Evolutionary conservation across 805 yeast genomes (phyloP), one percentile per base, ranked within the genome.

Genomic region (Wickerhamiella vanderwaltii): DNA sequence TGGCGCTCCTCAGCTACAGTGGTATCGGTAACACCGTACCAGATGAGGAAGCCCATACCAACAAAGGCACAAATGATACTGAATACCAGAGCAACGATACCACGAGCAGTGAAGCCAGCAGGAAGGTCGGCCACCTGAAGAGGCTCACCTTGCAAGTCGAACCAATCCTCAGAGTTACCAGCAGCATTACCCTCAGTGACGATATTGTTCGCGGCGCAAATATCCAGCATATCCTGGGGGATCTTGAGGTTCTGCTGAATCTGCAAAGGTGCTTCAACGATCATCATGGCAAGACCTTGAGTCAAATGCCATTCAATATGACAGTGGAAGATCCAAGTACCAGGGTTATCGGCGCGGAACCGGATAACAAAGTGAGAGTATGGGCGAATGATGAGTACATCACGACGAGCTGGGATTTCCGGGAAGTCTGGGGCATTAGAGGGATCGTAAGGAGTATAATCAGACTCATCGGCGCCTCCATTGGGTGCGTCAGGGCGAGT

Each of bases 281-380:
- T 65, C 9, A 70, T 67, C 43, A 86, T 53, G 9, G 94, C 94
- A 54, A 88, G 72, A 56, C 98, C 98, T 68, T 91, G 97, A 56
- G 77, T 72, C 69, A 88, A 72, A 67, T 91, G 98, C 98, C 98
- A 88, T 61, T 91, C 97, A 56, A 91, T 81, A 61, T 88, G 98
- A 65, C 98, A 88, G 67, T 88, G 98, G 93, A 91, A 91, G 62
- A 78, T 74, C 98, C 97, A 88, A 33, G 87, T 87, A 67, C 98
- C 98, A 24, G 97, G 98, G 62, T 91, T 91, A 59, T 81, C 78
- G 41, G 97, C 94, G 56, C 72, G 74, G 70, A 86, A 88, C 59
- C 97, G 74, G 48, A 88, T 57, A 24, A 84, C 87, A 55, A 86
- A 71, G 65, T 83, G 78, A 1, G 95, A 86, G 57, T 82, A 82